A percentile compares a stretch with the other conserved stretches of the same genome.
Evolutionary conservation across 1,284 basidiomycete genomes (phyloP).

Genomic region (Rhodotorula sp.): DNA sequence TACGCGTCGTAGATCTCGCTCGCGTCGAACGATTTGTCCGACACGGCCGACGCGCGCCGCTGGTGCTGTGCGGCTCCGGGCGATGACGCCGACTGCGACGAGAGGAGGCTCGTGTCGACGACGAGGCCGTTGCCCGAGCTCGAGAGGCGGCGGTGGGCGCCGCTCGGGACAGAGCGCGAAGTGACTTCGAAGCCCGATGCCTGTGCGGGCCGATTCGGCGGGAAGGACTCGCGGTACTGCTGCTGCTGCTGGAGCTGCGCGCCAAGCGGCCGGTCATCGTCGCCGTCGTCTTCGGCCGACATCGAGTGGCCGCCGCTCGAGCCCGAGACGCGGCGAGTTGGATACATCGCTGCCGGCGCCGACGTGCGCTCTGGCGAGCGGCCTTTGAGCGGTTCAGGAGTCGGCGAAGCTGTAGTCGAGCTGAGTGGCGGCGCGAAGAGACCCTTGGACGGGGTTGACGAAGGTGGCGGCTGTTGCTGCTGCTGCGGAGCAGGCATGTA

Average conservation of each 20-base stretch:
- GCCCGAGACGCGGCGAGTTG: background rate
- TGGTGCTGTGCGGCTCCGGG: background rate
- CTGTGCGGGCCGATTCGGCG: slow-evolving; percentile 1
- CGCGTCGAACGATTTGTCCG: slow-evolving; percentile 26
- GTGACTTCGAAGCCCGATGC: slow-evolving; percentile 28
- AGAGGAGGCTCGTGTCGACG: background rate
- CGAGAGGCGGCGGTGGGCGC: background rate
- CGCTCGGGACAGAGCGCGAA: background rate
- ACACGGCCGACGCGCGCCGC: slow-evolving; percentile 14
- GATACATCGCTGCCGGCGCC: slow-evolving; percentile 22
- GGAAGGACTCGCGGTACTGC: slow-evolving; percentile 19
- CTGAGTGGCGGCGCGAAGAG: slow-evolving; percentile 8
- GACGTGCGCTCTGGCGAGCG: slow-evolving; percentile 15
- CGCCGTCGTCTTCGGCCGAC: slow-evolving; percentile 10
- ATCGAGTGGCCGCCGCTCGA: background rate
- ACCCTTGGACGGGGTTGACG: background rate
- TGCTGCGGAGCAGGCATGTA: slow-evolving; percentile 18
- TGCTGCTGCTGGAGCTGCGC: background rate
- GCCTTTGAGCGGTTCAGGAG: too few species aligned
- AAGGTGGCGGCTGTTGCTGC: background rate
- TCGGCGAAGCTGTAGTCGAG: background rate
- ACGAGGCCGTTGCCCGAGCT: background rate
- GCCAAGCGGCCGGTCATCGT: slow-evolving; percentile 26
- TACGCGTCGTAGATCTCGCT: slow-evolving; percentile 38
- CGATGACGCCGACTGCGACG: background rate